Evolutionary conservation across 2,329 filamentous ascomycete species (phyloP).

Genomic region (Zasmidium angulare): DNA sequence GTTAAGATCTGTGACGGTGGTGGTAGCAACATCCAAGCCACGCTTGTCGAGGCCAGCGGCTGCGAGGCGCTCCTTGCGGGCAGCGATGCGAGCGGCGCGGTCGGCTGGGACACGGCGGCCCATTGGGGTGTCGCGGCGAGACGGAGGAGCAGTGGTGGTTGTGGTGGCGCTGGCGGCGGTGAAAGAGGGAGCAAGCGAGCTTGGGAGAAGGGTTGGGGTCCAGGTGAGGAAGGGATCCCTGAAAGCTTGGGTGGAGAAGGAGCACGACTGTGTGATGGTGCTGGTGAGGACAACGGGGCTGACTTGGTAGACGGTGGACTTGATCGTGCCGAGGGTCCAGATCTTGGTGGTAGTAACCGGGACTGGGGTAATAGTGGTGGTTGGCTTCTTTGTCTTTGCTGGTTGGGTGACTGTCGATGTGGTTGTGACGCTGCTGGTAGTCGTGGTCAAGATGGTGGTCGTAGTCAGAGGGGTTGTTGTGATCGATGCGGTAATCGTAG

Average conservation of each 20-base stretch:
- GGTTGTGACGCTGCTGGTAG: not conserved
- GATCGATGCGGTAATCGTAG: constrained; percentile 21
- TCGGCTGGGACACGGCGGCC: constrained; percentile 6
- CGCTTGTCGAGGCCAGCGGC: constrained; percentile 25
- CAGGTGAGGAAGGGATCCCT: constrained; percentile 27
- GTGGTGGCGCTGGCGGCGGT: constrained; percentile 13
- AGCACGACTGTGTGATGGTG: constrained; percentile 37
- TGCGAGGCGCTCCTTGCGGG: constrained; percentile 30
- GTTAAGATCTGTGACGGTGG: constrained; percentile 34
- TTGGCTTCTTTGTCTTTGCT: constrained; percentile 3
- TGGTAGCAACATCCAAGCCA: constrained; percentile 34
- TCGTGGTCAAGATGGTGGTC: not conserved
- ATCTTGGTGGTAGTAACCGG: constrained; percentile 27
- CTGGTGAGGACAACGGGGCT: constrained; percentile 22
- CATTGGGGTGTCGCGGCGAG: not conserved
- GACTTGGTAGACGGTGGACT: constrained; percentile 17
- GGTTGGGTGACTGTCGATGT: not conserved
- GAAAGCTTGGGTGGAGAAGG: constrained; percentile 23
- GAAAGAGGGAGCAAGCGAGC: constrained; percentile 14
- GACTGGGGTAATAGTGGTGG: constrained; percentile 14
- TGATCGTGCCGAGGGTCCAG: constrained; percentile 33
- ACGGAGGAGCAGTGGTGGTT: not conserved
- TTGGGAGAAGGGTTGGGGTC: constrained; percentile 29
- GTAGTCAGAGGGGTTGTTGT: constrained; percentile 29
- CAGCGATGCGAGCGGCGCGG: constrained; percentile 23